Evolutionary conservation across 2,329 filamentous ascomycete genomes (phyloP), one percentile per base, ranked within the genome.

Genomic region (Capronia epimyces): DNA sequence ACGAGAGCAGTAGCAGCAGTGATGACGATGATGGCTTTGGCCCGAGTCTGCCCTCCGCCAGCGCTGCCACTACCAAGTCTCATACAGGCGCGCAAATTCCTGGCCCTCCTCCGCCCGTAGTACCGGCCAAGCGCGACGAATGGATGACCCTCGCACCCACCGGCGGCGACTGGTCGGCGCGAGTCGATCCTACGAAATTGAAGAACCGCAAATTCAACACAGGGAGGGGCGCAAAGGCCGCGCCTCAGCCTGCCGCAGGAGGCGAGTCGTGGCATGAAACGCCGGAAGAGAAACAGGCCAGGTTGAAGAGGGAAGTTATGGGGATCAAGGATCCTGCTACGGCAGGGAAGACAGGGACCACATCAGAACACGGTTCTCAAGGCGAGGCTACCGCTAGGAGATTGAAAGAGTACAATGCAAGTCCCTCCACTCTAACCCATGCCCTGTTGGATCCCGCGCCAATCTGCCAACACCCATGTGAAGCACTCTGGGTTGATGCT

Each of bases 221-320:
- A 0, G 80, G 82, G 3, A 83, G 81, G 62, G 74, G 77, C 2
- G 75, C 80, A 1, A 74, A 73, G 55, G 72, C 68, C 7, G 62
- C 69, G 3, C 56, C 60, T 20, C 68, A 69, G 3, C 65, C 65
- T n/a, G 62, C 62, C 8, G 70, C 66, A 10, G 66, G 70, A 40
- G 78, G 80, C 63, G 82, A 81, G 18, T 81, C 91, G 37, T 97
- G 91, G 91, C 90, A 88, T 0, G 91, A 97, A 68, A 95, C 89
- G 7, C 87, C 89, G 0, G 87, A 91, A 65, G 80, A 96, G 69
- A 95, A 94, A 67, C 81, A 87, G 51, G 83, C 85, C 67, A 78
- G 89, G 32, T 70, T 96, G 18, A 83, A 86, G 61, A 83, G 95
- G 65, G 82, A 93, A 46, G 86, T 95, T 9, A 78, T 96, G 60